Conservation (phyloP, 306 rosid species). For the Dryas octopetala region DNA sequence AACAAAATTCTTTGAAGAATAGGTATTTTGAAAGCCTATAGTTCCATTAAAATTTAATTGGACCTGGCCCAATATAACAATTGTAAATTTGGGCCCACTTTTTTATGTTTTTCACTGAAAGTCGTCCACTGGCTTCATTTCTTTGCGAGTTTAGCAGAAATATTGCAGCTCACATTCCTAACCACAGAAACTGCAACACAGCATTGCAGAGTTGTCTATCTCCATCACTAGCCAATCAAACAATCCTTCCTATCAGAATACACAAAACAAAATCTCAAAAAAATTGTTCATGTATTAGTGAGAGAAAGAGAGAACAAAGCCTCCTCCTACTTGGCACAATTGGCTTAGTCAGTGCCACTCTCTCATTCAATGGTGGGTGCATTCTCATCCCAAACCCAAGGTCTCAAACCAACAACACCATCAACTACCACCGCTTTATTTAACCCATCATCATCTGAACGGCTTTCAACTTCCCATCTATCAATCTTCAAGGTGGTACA, state of each 20-base stretch:
- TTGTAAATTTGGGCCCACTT: not conserved
- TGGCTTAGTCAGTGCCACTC: conserved; percentile 16
- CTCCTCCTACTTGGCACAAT: not conserved
- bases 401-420: conserved; percentile 32
- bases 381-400: conserved; percentile 41
- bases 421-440: conserved; percentile 21
- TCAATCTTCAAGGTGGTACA: conserved; percentile 43
- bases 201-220: not conserved
- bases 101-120: not conserved
- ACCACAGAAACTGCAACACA: conserved; percentile 34
- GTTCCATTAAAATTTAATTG: too few species aligned
- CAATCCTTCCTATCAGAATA: conserved; percentile 25
- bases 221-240: conserved; percentile 40
- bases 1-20: too few species aligned
- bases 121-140: not conserved
- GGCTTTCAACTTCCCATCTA: conserved; percentile 36
- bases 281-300: not conserved
- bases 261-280: not conserved
- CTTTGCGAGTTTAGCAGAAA: not conserved
- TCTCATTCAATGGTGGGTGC: conserved; percentile 60
- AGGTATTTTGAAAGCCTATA: too few species aligned
- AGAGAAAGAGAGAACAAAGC: not conserved
- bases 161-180: conserved; percentile 22
- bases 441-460: conserved; percentile 31
- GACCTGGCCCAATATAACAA: not conserved